Evolutionary conservation across 352 stramenopile species (phyloP).

Genomic region (Phytophthora nicotianae): DNA sequence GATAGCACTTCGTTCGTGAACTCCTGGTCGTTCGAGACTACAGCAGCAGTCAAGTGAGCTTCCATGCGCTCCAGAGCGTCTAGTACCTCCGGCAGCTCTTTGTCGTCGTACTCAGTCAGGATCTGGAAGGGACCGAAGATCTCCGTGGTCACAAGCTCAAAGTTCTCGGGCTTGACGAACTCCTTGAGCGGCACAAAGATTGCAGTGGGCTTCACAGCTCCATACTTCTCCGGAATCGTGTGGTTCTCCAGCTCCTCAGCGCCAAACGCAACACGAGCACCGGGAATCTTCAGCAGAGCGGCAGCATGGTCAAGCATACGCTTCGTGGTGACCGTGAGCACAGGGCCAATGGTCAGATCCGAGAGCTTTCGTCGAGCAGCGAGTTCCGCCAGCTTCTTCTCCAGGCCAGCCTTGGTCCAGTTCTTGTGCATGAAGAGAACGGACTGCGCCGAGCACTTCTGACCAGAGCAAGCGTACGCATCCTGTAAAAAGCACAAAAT

Average conservation of each 20-base stretch:
- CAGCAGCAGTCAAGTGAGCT: constrained; percentile 97
- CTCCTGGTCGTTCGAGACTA: constrained; percentile 96
- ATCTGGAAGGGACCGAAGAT: constrained; percentile 99
- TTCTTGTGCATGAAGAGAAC: constrained; percentile 99
- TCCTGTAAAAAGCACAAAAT: constrained; percentile 57
- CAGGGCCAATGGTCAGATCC: constrained; percentile 96
- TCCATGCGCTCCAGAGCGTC: constrained; percentile 96
- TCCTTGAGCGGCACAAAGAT: constrained; percentile 97
- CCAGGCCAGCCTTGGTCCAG: constrained; percentile 91
- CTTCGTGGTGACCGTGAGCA: constrained; percentile 97
- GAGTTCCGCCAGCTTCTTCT: constrained; percentile 93
- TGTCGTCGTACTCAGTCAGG: constrained; percentile 94
- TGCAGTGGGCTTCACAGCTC: constrained; percentile 96
- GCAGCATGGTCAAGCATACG: constrained; percentile 94
- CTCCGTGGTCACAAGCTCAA: constrained; percentile 94
- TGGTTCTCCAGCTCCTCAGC: constrained; percentile 94
- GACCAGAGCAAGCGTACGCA: constrained; percentile 97
- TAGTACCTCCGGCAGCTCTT: constrained; percentile 90
- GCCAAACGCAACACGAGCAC: constrained; percentile 95
- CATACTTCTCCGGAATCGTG: constrained; percentile 95
- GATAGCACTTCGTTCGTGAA: constrained; percentile 96
- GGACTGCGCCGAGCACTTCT: constrained; percentile 99
- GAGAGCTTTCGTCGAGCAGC: constrained; percentile 91
- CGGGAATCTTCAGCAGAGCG: constrained; percentile 92
- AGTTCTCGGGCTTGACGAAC: constrained; percentile 95